A percentile compares a stretch with the other conserved stretches of the same genome.
Conservation (phyloP, 257 asterid genomes). For the Solanum sejunctum region DNA sequence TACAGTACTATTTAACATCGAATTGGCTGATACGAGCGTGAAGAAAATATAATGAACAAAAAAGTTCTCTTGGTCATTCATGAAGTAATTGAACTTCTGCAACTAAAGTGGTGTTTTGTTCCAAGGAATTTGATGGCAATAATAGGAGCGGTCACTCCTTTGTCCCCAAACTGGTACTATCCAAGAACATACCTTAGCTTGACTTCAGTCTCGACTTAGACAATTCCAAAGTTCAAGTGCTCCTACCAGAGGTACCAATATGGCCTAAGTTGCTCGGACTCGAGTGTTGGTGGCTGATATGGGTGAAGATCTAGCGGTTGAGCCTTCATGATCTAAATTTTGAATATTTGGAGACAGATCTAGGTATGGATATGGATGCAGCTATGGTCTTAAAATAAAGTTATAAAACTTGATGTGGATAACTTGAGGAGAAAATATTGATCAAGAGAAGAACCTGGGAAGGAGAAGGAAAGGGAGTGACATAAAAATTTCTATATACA, state of each 20-base stretch:
- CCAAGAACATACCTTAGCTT: background rate
- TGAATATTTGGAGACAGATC: too few species aligned
- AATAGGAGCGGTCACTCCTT: background rate
- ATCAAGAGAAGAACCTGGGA: too few species aligned
- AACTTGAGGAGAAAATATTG: too few species aligned
- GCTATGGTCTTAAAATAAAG: too few species aligned
- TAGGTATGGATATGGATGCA: too few species aligned
- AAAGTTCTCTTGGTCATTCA: background rate
- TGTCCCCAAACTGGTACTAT: background rate
- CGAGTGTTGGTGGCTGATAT: too few species aligned
- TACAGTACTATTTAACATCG: background rate
- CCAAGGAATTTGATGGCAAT: background rate
- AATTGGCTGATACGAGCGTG: background rate
- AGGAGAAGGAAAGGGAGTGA: too few species aligned
- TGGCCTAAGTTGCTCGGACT: too few species aligned
- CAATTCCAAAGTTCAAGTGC: background rate
- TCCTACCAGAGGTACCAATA: background rate
- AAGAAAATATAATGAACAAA: background rate
- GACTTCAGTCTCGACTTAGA: background rate
- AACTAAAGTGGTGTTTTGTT: background rate
- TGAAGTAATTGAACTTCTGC: background rate
- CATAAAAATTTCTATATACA: too few species aligned
- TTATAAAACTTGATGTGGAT: too few species aligned
- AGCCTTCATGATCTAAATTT: too few species aligned
- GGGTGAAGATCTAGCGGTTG: too few species aligned